Evolutionary conservation across 306 rosid species (phyloP).

Genomic region (Gillenia trifoliata): DNA sequence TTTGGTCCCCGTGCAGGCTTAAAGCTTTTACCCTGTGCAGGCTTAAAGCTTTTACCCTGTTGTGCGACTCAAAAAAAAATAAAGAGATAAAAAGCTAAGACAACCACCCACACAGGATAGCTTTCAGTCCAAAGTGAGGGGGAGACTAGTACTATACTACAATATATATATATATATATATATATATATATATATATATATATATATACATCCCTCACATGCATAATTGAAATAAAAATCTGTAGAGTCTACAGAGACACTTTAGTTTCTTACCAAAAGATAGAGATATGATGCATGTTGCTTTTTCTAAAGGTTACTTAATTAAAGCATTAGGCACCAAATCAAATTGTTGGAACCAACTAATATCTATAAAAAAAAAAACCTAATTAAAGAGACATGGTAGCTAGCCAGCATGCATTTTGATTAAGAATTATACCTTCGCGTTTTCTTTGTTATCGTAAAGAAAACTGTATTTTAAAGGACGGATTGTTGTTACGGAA

Average conservation of each 20-base stretch:
- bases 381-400: not conserved
- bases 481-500: too few species aligned
- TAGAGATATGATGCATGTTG: not conserved
- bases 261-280: not conserved
- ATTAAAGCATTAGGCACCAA: not conserved
- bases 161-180: too few species aligned
- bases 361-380: too few species aligned
- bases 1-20: slow-evolving; percentile 10
- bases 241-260: not conserved
- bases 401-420: not conserved
- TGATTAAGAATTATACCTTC: not conserved
- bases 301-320: not conserved
- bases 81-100: not conserved
- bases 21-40: not conserved
- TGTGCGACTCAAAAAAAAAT: slow-evolving; percentile 1
- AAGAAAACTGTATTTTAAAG: not conserved
- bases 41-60: not conserved
- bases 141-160: not conserved
- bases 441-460: too few species aligned
- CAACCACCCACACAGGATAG: not conserved
- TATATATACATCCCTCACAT: not conserved
- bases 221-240: slow-evolving; percentile 7
- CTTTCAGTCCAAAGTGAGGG: slow-evolving; percentile 13
- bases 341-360: not conserved
- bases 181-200: too few species aligned